Base-by-base conservation (phyloP, 768 basidiomycete genomes). In the Suillus alpinus region DNA sequence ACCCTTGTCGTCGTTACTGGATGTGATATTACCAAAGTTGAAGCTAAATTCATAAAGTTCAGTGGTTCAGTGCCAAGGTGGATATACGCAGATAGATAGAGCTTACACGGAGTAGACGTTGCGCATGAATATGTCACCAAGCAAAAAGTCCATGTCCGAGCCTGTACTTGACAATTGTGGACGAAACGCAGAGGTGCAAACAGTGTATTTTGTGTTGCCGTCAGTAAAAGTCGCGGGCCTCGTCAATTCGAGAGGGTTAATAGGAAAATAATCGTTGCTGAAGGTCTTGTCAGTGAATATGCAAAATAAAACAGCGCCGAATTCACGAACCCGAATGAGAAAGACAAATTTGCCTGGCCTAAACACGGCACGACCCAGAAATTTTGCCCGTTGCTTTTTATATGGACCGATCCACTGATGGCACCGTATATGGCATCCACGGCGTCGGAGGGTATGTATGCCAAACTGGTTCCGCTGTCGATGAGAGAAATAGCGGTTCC, bases 211-310 rank as follows among this genome's bases (percentile, higher is more conserved):
- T 1, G 74, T 62, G 6, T 75, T 74, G 18, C 69, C 52, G 4
- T 63, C 59, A 4, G 63, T 40, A 46, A 76, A 69, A 2, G 68
- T 62, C 7, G 63, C 61, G 26, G 77, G 71, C 7, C 69, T 70
- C 23, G 71, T 75, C 37, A 82, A 58, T 56, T 82, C 81, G 43
- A 82, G 70, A 23, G 81, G 80, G 57, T 82, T 78, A 52, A 82
- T 72, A 13, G 78, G 67, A 58, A 73, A 79, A 13, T 66, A 47
- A 52, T 71, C 66, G 36, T 67, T 71, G 9, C 78, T 77, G 52
- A 40, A 32, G 18, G 4, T 26, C 2, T 2, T 4, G 13, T 26
- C 44, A n/a, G 20, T 6, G 4, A 18, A 14, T 29, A 18, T 44
- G 14, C 20, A 7, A 40, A 13, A 43, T 16, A 31, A 61, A 57